Evolutionary conservation across 2,329 filamentous ascomycete genomes (phyloP).

Genomic region (Cladosporium phlei): DNA sequence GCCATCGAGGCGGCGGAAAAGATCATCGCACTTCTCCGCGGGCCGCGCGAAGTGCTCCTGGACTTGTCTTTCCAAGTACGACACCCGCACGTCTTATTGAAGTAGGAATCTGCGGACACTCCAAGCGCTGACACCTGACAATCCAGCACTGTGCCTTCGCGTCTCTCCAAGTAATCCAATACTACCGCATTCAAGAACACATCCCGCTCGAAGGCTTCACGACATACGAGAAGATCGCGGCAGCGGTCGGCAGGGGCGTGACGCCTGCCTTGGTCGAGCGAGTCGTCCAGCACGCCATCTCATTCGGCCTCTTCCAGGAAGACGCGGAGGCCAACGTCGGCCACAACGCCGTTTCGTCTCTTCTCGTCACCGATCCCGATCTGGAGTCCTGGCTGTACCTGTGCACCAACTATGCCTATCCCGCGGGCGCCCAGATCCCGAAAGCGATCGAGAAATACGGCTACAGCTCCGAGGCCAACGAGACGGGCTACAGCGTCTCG

Average conservation of each 20-base stretch:
- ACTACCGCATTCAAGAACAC: neutral
- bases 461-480: conserved; percentile 19
- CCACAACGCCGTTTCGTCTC: conserved; percentile 18
- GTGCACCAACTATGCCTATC: conserved; percentile 20
- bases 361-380: conserved; percentile 23
- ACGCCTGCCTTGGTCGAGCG: neutral
- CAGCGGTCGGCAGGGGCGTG: neutral
- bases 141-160: neutral
- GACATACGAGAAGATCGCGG: neutral
- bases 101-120: neutral
- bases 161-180: neutral
- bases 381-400: conserved; percentile 22
- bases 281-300: neutral
- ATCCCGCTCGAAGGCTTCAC: neutral
- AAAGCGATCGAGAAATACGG: conserved; percentile 21
- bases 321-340: conserved; percentile 15
- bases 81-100: neutral
- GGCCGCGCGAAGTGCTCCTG: neutral
- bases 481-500: conserved; percentile 19
- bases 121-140: neutral
- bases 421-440: conserved; percentile 19
- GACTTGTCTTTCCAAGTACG: conserved; percentile 15
- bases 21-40: neutral
- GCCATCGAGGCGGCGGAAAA: conserved; percentile 4
- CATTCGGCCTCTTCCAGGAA: conserved; percentile 15